These are phyloP conservation scores for Dacryopinax spathularia DNA, from an alignment of 768 basidiomycete genomes.

Conservation along the genomic window DNA sequence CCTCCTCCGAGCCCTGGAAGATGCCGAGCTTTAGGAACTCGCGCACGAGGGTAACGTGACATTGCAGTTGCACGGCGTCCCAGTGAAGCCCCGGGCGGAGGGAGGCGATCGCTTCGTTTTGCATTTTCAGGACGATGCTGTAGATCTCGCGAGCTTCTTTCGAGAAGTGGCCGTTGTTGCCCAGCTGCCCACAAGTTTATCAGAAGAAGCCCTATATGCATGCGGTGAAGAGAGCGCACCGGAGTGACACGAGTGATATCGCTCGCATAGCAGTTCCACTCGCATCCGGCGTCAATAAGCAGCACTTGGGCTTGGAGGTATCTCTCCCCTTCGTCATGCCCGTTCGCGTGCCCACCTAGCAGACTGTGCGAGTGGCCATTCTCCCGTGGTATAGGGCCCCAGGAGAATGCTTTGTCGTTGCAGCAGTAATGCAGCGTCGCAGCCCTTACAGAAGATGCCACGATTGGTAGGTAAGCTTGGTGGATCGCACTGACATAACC, in stretches of 20 bases:
- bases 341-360: conserved; percentile 32
- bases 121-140: conserved; percentile 80
- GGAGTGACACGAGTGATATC: conserved; percentile 41
- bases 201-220: conserved; percentile 6
- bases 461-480: conserved; percentile 87
- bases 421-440: conserved; percentile 91
- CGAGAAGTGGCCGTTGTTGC: conserved; percentile 83
- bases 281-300: conserved; percentile 89
- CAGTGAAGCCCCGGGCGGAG: conserved; percentile 72
- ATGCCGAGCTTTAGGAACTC: conserved; percentile 77
- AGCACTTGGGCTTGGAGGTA: conserved; percentile 39
- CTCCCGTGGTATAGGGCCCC: conserved; percentile 57
- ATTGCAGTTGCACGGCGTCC: conserved; percentile 74
- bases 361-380: conserved; percentile 32
- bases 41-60: conserved; percentile 65
- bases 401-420: conserved; percentile 75
- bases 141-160: conserved; percentile 71
- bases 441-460: conserved; percentile 73
- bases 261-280: conserved; percentile 57
- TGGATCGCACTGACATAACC: conserved; percentile 46
- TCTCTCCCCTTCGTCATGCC: conserved; percentile 37
- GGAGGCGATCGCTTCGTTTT: conserved; percentile 55
- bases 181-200: conserved; percentile 46
- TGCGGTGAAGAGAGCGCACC: conserved; percentile 7
- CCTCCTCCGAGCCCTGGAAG: conserved; percentile 57